Percentiles rank a stretch among this genome's conserved stretches.
phyloP scores from a whole-genome alignment of 306 rosid genomes.

The Ormosia semicastrata region DNA sequence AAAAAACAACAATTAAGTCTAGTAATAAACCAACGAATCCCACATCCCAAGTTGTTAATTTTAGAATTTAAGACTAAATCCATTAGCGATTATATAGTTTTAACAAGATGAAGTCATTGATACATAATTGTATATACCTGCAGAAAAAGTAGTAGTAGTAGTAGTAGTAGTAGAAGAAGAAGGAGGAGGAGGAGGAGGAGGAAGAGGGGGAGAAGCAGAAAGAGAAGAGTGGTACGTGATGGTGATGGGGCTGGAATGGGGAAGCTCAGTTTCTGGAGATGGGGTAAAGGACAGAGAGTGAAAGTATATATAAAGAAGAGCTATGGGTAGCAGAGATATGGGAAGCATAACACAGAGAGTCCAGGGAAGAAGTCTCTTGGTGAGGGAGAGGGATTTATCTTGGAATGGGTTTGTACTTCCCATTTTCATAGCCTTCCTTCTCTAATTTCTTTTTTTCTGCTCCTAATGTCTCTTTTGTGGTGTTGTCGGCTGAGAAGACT shows the following conservation, averaged over 20 bases:
- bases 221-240: slow-evolving; percentile 29
- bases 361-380: slow-evolving; percentile 47
- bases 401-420: slow-evolving; percentile 41
- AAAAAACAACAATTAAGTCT: slow-evolving; percentile 5
- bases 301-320: slow-evolving; percentile 31
- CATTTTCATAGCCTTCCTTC: slow-evolving; percentile 36
- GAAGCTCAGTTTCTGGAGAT: slow-evolving; percentile 14
- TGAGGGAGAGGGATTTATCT: slow-evolving; percentile 23
- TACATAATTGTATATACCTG: slow-evolving; percentile 29
- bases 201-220: not conserved
- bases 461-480: not conserved
- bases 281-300: slow-evolving; percentile 36
- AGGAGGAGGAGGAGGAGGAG: not conserved
- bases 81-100: not conserved
- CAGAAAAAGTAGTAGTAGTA: slow-evolving; percentile 18
- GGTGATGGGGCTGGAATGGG: slow-evolving; percentile 12
- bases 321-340: slow-evolving; percentile 37
- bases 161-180: slow-evolving; percentile 13
- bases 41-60: not conserved
- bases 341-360: slow-evolving; percentile 46
- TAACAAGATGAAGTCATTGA: not conserved
- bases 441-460: not conserved
- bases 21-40: not conserved
- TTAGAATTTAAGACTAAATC: not conserved
- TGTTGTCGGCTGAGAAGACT: slow-evolving; percentile 11